Percentiles rank a stretch among this genome's conserved stretches.
These are phyloP conservation scores for Ophiostoma tasmaniense DNA, from an alignment of 2,329 filamentous ascomycete species.

Conservation along the genomic window DNA sequence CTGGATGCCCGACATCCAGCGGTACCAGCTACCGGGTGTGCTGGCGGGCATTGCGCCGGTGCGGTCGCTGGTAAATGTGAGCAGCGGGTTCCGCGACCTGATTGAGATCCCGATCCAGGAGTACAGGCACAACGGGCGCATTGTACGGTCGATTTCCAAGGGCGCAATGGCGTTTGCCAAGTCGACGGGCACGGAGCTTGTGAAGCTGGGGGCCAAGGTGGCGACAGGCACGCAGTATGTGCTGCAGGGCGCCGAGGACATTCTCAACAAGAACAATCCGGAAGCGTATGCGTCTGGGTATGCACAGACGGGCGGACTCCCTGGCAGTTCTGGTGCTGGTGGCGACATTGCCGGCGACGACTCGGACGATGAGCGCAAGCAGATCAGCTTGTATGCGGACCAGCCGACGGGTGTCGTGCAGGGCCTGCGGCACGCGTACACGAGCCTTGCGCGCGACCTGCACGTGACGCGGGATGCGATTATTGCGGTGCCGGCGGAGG, in stretches of 20 bases:
- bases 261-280: slow-evolving; percentile 45
- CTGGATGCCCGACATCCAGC: slow-evolving; percentile 89
- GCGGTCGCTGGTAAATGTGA: slow-evolving; percentile 84
- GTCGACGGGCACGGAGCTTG: slow-evolving; percentile 88
- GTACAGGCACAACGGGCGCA: slow-evolving; percentile 86
- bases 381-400: slow-evolving; percentile 86
- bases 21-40: slow-evolving; percentile 80
- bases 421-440: slow-evolving; percentile 73
- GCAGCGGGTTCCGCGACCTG: slow-evolving; percentile 75
- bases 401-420: slow-evolving; percentile 85
- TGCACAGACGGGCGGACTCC: slow-evolving; percentile 26
- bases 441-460: slow-evolving; percentile 78
- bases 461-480: slow-evolving; percentile 81
- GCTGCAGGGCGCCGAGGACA: slow-evolving; percentile 76
- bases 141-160: slow-evolving; percentile 86
- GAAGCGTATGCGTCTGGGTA: neutral
- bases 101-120: slow-evolving; percentile 85
- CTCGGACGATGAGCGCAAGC: slow-evolving; percentile 59
- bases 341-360: slow-evolving; percentile 44
- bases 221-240: slow-evolving; percentile 93
- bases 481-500: slow-evolving; percentile 85
- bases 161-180: slow-evolving; percentile 83
- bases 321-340: slow-evolving; percentile 17
- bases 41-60: slow-evolving; percentile 83
- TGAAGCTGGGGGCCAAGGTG: slow-evolving; percentile 87